Conservation (phyloP, 495 filamentous ascomycete species). For the Aspergillus wentii region DNA sequence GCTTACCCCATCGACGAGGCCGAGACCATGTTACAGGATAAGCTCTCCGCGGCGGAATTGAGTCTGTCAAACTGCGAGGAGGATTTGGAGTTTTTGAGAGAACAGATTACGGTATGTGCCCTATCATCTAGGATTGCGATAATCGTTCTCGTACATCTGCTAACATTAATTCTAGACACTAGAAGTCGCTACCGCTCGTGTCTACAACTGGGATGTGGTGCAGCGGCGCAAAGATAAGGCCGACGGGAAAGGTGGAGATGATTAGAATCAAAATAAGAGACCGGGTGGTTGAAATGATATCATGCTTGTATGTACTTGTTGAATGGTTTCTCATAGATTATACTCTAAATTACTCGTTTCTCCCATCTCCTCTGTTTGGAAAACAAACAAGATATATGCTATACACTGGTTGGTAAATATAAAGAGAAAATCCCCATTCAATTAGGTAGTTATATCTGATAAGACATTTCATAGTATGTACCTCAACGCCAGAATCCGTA, state of each 20-base stretch:
- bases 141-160: constrained; percentile 7
- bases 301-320: no score
- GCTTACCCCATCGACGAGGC: constrained; percentile 89
- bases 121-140: no score
- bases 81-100: constrained; percentile 91
- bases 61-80: constrained; percentile 86
- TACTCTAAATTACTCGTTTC: no score
- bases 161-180: constrained; percentile 63
- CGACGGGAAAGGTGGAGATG: constrained; percentile 50
- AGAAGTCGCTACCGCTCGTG: constrained; percentile 90
- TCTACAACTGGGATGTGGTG: constrained; percentile 99
- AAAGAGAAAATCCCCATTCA: no score
- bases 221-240: constrained; percentile 88
- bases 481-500: no score
- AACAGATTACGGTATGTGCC: constrained; percentile 92
- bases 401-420: no score
- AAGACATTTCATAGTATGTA: no score
- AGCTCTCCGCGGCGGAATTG: constrained; percentile 70
- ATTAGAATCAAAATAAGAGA: constrained; percentile 12
- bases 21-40: constrained; percentile 69
- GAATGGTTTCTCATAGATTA: no score
- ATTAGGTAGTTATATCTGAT: no score
- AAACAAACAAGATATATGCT: no score
- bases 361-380: no score
- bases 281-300: constrained; percentile 6